A percentile compares a stretch with the other conserved stretches of the same genome.
Evolutionary conservation across 1,284 basidiomycete species (phyloP).

Genomic region (Rhodotorula sp.): DNA sequence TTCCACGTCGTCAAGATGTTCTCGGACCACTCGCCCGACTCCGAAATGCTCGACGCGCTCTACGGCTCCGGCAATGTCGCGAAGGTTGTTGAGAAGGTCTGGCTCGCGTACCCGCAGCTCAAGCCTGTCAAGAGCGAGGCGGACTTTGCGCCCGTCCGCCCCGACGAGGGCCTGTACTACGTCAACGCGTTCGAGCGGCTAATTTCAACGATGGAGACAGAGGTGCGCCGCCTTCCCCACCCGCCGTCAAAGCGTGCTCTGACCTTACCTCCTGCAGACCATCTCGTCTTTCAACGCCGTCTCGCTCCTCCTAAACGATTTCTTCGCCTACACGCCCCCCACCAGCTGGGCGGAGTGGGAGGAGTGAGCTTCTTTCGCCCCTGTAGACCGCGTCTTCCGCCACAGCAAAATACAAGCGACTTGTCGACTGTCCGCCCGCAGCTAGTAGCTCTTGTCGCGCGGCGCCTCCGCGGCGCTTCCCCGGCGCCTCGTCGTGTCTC

Average conservation of each 20-base stretch:
- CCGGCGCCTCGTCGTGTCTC: too few species aligned
- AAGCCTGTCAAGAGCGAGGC: conserved; percentile 18
- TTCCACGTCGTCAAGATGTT: conserved; percentile 81
- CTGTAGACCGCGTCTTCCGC: background rate
- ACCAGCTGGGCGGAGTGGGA: conserved; percentile 44
- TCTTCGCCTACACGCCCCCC: conserved; percentile 37
- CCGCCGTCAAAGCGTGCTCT: background rate
- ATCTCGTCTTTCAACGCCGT: conserved; percentile 44
- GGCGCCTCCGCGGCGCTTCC: too few species aligned
- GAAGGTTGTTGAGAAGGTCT: conserved; percentile 80
- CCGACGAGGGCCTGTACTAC: conserved; percentile 44
- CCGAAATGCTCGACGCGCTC: conserved; percentile 67
- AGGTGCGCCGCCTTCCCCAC: background rate
- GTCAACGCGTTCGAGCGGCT: conserved; percentile 44
- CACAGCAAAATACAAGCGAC: too few species aligned
- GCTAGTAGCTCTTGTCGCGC: too few species aligned
- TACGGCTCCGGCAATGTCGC: conserved; percentile 68
- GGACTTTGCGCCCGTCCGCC: conserved; percentile 32
- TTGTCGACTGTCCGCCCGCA: too few species aligned
- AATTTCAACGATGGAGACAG: conserved; percentile 28
- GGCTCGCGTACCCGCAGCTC: conserved; percentile 41
- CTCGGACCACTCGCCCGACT: conserved; percentile 65
- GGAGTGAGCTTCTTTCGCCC: background rate
- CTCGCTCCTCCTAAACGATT: conserved; percentile 38
- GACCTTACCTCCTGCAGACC: conserved; percentile 24